These are phyloP conservation scores for Excoecaria cochinchinensis DNA, from an alignment of 345 rosid genomes.

Conservation along the genomic window DNA sequence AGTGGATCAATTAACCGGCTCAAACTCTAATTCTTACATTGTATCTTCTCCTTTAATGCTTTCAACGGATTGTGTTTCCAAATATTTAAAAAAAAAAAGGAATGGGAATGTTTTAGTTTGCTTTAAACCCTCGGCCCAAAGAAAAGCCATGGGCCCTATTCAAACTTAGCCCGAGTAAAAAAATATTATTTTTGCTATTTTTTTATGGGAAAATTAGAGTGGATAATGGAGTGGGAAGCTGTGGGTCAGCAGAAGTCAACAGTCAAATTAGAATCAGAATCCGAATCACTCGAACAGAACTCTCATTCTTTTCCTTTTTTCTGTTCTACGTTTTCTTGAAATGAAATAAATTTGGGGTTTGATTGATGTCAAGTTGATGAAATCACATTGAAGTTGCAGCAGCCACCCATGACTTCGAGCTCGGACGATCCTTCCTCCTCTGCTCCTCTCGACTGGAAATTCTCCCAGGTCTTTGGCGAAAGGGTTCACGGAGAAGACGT, in stretches of 20 bases:
- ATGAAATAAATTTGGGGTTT: neutral
- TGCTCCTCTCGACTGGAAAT: slow-evolving; percentile 46
- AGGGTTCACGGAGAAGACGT: slow-evolving; percentile 46
- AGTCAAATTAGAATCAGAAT: slow-evolving; percentile 1
- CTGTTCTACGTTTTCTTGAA: neutral
- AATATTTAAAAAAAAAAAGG: no score
- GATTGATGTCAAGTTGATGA: neutral
- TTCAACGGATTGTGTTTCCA: no score
- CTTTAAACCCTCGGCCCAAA: no score
- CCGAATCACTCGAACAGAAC: neutral
- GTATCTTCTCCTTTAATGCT: no score
- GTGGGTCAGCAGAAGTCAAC: neutral
- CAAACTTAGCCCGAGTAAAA: no score
- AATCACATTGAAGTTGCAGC: neutral
- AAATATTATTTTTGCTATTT: no score
- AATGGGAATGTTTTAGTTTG: no score
- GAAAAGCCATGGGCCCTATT: no score
- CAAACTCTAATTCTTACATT: no score
- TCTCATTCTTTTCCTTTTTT: neutral
- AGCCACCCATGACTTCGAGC: slow-evolving; percentile 26
- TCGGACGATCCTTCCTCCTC: slow-evolving; percentile 21
- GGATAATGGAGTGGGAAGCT: slow-evolving; percentile 13
- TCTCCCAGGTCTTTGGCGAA: slow-evolving; percentile 63
- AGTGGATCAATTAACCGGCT: no score
- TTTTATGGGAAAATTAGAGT: neutral